phyloP scores from a whole-genome alignment of 1,284 basidiomycete species.

The Heliocybe sulcata region DNA sequence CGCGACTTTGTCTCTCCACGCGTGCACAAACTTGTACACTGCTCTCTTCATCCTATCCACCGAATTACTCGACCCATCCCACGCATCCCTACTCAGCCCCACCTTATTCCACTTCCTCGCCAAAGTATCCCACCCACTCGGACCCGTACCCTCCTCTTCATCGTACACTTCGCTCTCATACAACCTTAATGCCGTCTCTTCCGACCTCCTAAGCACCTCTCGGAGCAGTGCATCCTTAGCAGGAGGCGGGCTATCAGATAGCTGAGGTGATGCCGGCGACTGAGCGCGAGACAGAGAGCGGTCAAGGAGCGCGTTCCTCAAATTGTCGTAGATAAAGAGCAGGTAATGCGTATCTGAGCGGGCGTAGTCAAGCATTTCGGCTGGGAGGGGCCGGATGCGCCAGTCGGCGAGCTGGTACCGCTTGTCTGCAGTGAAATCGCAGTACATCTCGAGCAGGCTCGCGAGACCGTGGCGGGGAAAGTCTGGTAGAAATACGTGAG shows the following conservation, averaged over 20 bases:
- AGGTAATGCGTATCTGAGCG: conserved; percentile 95
- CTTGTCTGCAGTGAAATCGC: conserved; percentile 91
- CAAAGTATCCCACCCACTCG: conserved; percentile 69
- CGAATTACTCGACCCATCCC: not conserved
- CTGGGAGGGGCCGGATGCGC: conserved; percentile 86
- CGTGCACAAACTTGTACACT: conserved; percentile 73
- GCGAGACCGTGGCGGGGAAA: conserved; percentile 83
- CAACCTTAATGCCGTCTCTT: conserved; percentile 64
- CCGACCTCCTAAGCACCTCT: conserved; percentile 62
- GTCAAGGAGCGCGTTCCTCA: conserved; percentile 82
- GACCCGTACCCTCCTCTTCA: conserved; percentile 51
- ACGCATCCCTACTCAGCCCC: conserved; percentile 29
- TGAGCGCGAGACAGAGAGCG: conserved; percentile 34
- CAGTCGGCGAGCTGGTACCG: conserved; percentile 96
- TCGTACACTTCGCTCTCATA: conserved; percentile 71
- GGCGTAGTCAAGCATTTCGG: conserved; percentile 89
- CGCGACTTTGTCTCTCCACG: conserved; percentile 81
- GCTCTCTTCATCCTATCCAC: conserved; percentile 34
- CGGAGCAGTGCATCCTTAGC: conserved; percentile 28
- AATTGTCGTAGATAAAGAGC: conserved; percentile 86
- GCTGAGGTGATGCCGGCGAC: conserved; percentile 21
- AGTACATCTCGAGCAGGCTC: conserved; percentile 84
- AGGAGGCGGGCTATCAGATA: conserved; percentile 14
- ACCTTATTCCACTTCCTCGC: conserved; percentile 77
- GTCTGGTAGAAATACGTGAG: conserved; percentile 31